These are phyloP conservation scores for Phaeotremella fagi DNA, from an alignment of 768 basidiomycete genomes.

Conservation along the genomic window DNA sequence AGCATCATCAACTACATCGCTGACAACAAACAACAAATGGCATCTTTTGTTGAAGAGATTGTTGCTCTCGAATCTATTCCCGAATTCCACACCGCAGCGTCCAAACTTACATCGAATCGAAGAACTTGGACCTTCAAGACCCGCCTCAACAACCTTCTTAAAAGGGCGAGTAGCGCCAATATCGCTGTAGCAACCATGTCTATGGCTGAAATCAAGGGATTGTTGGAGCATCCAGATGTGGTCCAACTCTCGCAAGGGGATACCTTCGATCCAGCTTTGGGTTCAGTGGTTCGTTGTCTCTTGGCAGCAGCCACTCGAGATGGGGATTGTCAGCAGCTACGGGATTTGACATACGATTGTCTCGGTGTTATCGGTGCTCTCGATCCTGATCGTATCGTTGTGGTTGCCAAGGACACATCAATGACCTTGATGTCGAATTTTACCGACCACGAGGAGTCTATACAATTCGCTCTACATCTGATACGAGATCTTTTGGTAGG, in stretches of 20 bases:
- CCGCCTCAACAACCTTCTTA: constrained; percentile 62
- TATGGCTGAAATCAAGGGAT: constrained; percentile 66
- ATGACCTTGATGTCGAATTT: constrained; percentile 79
- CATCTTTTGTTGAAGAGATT: constrained; percentile 64
- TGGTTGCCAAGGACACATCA: constrained; percentile 56
- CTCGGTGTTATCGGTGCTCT: constrained; percentile 87
- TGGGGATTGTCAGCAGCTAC: constrained; percentile 66
- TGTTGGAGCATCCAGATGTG: constrained; percentile 60
- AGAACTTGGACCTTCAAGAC: constrained; percentile 55
- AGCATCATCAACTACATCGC: constrained; percentile 65
- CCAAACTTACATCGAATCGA: constrained; percentile 47
- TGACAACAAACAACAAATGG: constrained; percentile 58
- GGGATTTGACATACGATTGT: constrained; percentile 75
- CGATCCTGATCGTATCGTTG: constrained; percentile 86
- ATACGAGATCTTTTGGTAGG: constrained; percentile 79
- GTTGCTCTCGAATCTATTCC: constrained; percentile 71
- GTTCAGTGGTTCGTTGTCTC: constrained; percentile 62
- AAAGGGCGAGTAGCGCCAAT: constrained; percentile 75
- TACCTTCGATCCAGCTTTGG: constrained; percentile 71
- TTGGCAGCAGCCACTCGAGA: constrained; percentile 70
- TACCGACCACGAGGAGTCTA: constrained; percentile 67
- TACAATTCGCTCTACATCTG: constrained; percentile 76
- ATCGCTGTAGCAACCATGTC: constrained; percentile 68
- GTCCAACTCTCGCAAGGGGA: constrained; percentile 71
- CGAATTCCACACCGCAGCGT: constrained; percentile 51